A percentile compares a stretch with the other conserved stretches of the same genome.
phyloP scores from a whole-genome alignment of 2,329 filamentous ascomycete species.

The Gyromitra esculenta region DNA sequence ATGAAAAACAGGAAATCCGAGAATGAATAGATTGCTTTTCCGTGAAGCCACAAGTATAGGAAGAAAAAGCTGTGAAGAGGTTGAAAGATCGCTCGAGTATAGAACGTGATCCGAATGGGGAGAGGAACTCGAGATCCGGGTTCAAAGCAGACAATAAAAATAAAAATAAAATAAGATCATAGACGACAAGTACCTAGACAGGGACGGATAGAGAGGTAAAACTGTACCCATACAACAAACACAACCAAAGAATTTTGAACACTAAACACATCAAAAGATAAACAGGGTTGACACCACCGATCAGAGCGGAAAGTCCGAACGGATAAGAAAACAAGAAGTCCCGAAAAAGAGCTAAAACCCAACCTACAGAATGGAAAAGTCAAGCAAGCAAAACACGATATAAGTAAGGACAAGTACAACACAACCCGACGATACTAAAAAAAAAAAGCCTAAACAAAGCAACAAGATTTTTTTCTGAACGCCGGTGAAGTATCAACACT shows the following conservation, averaged over 20 bases:
- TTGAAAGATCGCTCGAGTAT: constrained; percentile 6
- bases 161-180: constrained; percentile 46
- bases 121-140: constrained; percentile 22
- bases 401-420: constrained; percentile 49
- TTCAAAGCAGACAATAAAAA: constrained; percentile 25
- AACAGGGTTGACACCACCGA: constrained; percentile 36
- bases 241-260: constrained; percentile 48
- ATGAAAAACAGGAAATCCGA: constrained; percentile 8
- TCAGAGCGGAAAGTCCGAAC: constrained; percentile 36
- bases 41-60: constrained; percentile 26
- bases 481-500: constrained; percentile 52
- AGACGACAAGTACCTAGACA: constrained; percentile 45
- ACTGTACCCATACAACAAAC: constrained; percentile 48
- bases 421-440: constrained; percentile 48
- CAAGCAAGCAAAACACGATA: constrained; percentile 50
- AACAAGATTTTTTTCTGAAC: constrained; percentile 54
- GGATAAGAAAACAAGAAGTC: constrained; percentile 49
- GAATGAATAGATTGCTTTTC: constrained; percentile 41
- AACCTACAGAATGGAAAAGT: constrained; percentile 49
- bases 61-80: constrained; percentile 6
- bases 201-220: constrained; percentile 31
- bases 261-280: constrained; percentile 47
- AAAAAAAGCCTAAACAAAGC: constrained; percentile 53
- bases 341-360: constrained; percentile 48
- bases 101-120: constrained; percentile 1